Base-by-base conservation (phyloP, 2,329 filamentous ascomycete species). In the Cercospora zeae-maydis region DNA sequence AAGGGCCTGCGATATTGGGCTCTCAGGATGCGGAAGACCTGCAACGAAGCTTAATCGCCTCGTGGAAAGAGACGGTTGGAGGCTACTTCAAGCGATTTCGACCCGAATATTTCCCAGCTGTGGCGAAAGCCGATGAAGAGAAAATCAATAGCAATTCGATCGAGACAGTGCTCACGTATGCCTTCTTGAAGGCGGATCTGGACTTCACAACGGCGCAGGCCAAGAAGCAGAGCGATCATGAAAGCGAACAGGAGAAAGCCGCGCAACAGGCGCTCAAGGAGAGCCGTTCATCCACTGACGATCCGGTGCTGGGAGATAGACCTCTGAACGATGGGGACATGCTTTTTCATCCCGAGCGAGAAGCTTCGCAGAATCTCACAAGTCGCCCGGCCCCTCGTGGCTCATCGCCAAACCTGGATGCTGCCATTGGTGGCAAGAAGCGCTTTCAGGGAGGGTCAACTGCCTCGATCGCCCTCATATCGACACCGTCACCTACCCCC, bases 391-490 rank as follows among this genome's bases (percentile, higher is more conserved):
- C 65, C 30, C 68, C 71, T 34, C 63, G 65, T 31, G 79, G 82
- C 57, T 76, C 79, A 4, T 81, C 82, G 1, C 84, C 84, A 21
- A 69, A 75, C 47, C 13, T 86, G 80, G 1, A 82, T 80, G 34
- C 83, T 83, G 71, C 81, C 31, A 93, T 96, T 65, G 91, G 92
- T 30, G 91, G 91, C 8, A 65, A 63, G 27, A 86, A 83, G 30
- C 89, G 92, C 63, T 98, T 98, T 81, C 91, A 93, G 73, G 95
- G 95, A 64, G 95, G 95, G 62, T 96, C 92, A 58, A 99, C 95
- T 1, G 93, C 91, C 45, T 96, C 92, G 16, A 81, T 97, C 16
- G 93, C 88, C 1, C 83, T 99, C 73, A 92, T 99, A 61, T 96
- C 92, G 0, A 98, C 95, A 0, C 92, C 93, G 0, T 96, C 92